Percentiles rank a stretch among this genome's conserved stretches.
These are phyloP conservation scores for Parietichytrium sp. DNA, from an alignment of 108 stramenopile species.

Conservation along the genomic window DNA sequence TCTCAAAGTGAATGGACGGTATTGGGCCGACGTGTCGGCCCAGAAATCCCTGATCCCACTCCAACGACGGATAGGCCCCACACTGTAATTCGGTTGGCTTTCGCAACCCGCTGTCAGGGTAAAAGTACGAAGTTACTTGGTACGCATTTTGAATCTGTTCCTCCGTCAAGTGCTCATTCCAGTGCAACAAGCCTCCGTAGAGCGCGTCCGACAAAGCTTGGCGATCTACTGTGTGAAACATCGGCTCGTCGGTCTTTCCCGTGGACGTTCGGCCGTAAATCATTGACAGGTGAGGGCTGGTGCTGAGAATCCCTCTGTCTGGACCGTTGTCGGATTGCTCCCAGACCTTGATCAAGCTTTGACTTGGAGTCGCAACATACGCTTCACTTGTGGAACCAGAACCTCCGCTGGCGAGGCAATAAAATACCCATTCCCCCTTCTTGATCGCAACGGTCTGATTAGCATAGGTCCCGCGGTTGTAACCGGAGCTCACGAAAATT, in stretches of 20 bases:
- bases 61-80: neutral
- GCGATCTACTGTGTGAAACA: no score
- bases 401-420: neutral
- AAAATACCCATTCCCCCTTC: neutral
- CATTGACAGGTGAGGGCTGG: neutral
- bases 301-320: neutral
- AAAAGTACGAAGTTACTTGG: constrained; percentile 28
- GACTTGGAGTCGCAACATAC: neutral
- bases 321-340: neutral
- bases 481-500: neutral
- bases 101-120: neutral
- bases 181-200: neutral
- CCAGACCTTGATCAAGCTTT: neutral
- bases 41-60: neutral
- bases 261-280: neutral
- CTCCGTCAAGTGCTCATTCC: neutral
- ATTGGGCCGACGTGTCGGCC: constrained; percentile 11
- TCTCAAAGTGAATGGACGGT: constrained; percentile 10
- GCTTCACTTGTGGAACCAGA: neutral
- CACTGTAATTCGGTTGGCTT: neutral
- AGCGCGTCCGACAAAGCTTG: neutral
- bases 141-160: neutral
- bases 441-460: neutral
- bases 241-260: no score
- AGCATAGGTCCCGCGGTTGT: neutral